Conservation (phyloP, 345 rosid species). For the Heritiera fomes region DNA sequence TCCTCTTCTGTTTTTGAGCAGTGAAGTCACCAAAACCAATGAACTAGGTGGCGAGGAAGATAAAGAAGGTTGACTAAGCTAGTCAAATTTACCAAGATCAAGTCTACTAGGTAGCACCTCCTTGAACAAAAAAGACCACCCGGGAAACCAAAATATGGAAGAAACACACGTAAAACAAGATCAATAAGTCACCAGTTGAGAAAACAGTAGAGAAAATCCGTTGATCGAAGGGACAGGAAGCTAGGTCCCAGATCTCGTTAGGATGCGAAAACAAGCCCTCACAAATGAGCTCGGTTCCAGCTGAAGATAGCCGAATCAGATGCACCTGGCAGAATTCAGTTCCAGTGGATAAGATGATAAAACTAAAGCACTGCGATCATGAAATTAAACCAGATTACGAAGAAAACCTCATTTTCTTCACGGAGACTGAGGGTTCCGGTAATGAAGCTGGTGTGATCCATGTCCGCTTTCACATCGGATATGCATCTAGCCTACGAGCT, state of each 20-base stretch:
- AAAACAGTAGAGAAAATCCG: conserved; percentile 87
- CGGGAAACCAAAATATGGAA: conserved; percentile 4
- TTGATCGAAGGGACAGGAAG: conserved; percentile 89
- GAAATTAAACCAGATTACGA: conserved; percentile 6
- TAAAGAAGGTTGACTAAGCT: background rate
- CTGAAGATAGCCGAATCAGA: conserved; percentile 83
- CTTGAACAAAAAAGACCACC: background rate
- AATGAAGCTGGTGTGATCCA: conserved; percentile 92
- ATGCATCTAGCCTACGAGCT: conserved; percentile 76
- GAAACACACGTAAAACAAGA: conserved; percentile 12
- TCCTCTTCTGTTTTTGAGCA: background rate
- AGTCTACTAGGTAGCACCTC: background rate
- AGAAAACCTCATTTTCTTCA: conserved; percentile 86
- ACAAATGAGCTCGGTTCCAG: conserved; percentile 81
- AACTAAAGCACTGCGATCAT: background rate
- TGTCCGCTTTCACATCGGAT: conserved; percentile 90
- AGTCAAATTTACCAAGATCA: background rate
- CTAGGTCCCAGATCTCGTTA: conserved; percentile 91
- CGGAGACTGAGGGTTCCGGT: conserved; percentile 88
- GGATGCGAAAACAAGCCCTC: conserved; percentile 95
- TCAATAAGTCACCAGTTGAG: conserved; percentile 57
- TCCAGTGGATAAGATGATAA: background rate
- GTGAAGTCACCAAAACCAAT: conserved; percentile 13
- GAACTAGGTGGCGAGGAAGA: background rate
- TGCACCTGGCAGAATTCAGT: conserved; percentile 59